Conservation (phyloP, 306 rosid genomes). For the Malus sylvestris region DNA sequence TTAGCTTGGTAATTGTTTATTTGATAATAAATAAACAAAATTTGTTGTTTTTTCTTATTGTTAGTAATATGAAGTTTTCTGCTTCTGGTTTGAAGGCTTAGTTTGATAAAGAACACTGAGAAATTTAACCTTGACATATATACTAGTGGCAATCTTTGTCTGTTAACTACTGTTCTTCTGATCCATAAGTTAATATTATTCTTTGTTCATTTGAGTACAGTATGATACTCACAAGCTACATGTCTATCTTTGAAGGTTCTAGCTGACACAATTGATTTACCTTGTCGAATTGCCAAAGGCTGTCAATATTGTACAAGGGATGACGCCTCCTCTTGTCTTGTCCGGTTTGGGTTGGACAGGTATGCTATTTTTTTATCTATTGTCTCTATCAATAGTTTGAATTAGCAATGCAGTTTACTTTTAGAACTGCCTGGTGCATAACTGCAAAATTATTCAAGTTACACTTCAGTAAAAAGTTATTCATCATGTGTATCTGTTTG, state of each 20-base stretch:
- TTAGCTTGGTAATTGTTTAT: not conserved
- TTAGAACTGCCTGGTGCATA: constrained; percentile 11
- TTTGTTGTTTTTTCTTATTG: not conserved
- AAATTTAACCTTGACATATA: not conserved
- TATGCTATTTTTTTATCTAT: constrained; percentile 18
- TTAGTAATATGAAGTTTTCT: not conserved
- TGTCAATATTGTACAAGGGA: constrained; percentile 83
- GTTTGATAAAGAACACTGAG: not conserved
- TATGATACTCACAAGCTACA: constrained; percentile 5
- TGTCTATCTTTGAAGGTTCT: constrained; percentile 61
- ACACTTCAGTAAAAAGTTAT: not conserved
- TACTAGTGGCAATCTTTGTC: not conserved
- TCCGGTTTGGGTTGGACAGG: constrained; percentile 81
- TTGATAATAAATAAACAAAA: not conserved
- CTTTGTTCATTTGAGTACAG: not conserved
- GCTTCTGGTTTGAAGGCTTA: not conserved
- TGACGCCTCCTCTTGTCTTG: constrained; percentile 94
- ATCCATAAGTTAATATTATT: not conserved
- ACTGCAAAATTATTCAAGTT: not conserved
- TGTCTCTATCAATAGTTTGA: constrained; percentile 4
- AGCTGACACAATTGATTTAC: constrained; percentile 77
- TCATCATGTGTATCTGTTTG: not conserved
- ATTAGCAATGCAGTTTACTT: constrained; percentile 10
- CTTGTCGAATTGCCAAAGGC: constrained; percentile 97
- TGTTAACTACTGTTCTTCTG: not conserved